Conservation (phyloP, 495 filamentous ascomycete genomes). For the Aspergillus olivimuriae region DNA sequence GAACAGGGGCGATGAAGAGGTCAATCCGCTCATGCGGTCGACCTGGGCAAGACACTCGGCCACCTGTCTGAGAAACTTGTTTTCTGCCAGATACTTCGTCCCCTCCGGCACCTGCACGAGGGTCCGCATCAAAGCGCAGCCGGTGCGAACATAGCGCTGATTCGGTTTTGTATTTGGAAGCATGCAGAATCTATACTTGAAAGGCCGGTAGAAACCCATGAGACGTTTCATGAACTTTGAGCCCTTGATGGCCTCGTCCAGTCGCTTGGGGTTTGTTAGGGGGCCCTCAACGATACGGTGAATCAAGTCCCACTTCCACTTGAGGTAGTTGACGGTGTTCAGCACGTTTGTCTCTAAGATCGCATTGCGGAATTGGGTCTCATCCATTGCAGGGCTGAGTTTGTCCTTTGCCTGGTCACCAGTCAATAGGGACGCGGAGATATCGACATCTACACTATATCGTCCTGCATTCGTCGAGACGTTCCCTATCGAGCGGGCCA, state of each 20-base stretch:
- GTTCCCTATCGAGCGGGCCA: constrained; percentile 64
- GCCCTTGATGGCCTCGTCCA: constrained; percentile 90
- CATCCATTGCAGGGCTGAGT: constrained; percentile 71
- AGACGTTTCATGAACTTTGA: constrained; percentile 94
- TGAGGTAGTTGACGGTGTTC: constrained; percentile 75
- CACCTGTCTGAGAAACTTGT: constrained; percentile 87
- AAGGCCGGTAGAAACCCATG: constrained; percentile 90
- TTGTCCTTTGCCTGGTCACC: constrained; percentile 66
- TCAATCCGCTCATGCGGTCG: constrained; percentile 85
- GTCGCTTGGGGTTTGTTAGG: constrained; percentile 79
- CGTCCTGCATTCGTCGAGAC: constrained; percentile 32
- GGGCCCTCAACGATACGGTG: constrained; percentile 89
- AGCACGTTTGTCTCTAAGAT: constrained; percentile 84
- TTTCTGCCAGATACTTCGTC: constrained; percentile 75
- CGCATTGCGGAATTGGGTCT: constrained; percentile 75
- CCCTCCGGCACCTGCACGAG: constrained; percentile 81
- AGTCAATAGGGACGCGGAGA: constrained; percentile 34
- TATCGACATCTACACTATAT: constrained; percentile 42
- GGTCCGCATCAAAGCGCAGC: constrained; percentile 79
- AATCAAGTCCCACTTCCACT: constrained; percentile 97
- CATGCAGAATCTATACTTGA: constrained; percentile 91
- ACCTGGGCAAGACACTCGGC: constrained; percentile 93
- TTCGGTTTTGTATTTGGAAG: constrained; percentile 81
- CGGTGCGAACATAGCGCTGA: constrained; percentile 87
- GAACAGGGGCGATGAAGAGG: constrained; percentile 82